These are phyloP conservation scores for Chalciporus sphaerocephalus DNA, from an alignment of 768 basidiomycete genomes.

Conservation along the genomic window DNA sequence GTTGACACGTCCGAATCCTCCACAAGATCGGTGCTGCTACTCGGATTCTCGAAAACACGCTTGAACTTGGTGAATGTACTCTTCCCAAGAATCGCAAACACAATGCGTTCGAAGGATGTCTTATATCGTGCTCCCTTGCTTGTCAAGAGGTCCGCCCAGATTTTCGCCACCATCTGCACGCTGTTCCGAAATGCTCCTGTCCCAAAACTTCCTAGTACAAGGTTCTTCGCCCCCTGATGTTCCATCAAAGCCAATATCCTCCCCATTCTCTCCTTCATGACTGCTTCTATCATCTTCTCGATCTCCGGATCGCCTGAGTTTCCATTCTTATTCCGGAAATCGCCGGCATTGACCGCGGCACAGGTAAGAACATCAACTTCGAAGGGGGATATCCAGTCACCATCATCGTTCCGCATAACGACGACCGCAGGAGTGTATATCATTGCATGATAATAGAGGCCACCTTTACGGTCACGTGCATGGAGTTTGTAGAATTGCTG, in stretches of 20 bases:
- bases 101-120: conserved; percentile 53
- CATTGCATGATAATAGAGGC: conserved; percentile 77
- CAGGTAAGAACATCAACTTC: conserved; percentile 65
- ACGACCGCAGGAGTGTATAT: conserved; percentile 63
- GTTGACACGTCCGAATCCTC: not conserved
- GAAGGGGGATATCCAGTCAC: conserved; percentile 52
- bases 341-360: conserved; percentile 70
- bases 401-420: conserved; percentile 61
- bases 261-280: conserved; percentile 70
- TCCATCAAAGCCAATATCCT: conserved; percentile 65
- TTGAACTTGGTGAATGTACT: conserved; percentile 44
- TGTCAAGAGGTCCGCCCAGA: conserved; percentile 61
- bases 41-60: conserved; percentile 29
- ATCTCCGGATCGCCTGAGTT: conserved; percentile 16
- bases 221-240: conserved; percentile 48
- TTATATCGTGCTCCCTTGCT: conserved; percentile 49
- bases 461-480: conserved; percentile 41
- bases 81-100: conserved; percentile 62
- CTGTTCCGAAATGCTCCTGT: conserved; percentile 74
- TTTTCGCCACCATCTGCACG: conserved; percentile 50
- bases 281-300: conserved; percentile 40
- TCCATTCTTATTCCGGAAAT: conserved; percentile 33
- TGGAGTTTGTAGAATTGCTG: conserved; percentile 63
- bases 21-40: not conserved
- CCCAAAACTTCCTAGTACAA: conserved; percentile 74